Conservation (phyloP, 257 asterid genomes). For the Solanum tacnaense region DNA sequence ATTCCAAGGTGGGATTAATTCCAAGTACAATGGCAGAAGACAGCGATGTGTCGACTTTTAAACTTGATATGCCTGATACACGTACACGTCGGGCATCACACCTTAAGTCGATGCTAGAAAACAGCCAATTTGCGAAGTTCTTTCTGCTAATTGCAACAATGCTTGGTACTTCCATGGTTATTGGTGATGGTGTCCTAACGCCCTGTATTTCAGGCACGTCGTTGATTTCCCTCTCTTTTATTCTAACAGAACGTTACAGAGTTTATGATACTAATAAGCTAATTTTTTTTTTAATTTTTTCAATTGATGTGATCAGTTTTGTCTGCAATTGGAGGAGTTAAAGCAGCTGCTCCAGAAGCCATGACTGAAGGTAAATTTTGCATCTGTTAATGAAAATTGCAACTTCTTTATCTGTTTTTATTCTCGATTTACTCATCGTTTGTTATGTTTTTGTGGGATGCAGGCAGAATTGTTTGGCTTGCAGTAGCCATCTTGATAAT, state of each 20-base stretch:
- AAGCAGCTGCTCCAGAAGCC: neutral
- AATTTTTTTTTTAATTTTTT: neutral
- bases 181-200: slow-evolving; percentile 77
- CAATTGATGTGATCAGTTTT: neutral
- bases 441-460: neutral
- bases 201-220: slow-evolving; percentile 59
- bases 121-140: slow-evolving; percentile 19
- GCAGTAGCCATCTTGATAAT: slow-evolving; percentile 39
- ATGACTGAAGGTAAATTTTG: neutral
- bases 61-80: slow-evolving; percentile 21
- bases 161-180: slow-evolving; percentile 81
- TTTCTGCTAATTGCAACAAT: slow-evolving; percentile 38
- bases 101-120: slow-evolving; percentile 29
- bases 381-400: neutral
- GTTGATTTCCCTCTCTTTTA: neutral
- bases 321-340: neutral
- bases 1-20: slow-evolving; percentile 41
- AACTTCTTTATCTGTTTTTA: neutral
- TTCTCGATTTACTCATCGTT: neutral
- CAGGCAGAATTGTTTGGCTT: slow-evolving; percentile 40
- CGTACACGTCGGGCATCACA: slow-evolving; percentile 20
- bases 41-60: slow-evolving; percentile 31
- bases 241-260: neutral
- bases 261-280: neutral
- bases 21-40: slow-evolving; percentile 49